Evolutionary conservation across 345 rosid species (phyloP), one percentile per base, ranked within the genome.

Genomic region (Citrus unshiu): DNA sequence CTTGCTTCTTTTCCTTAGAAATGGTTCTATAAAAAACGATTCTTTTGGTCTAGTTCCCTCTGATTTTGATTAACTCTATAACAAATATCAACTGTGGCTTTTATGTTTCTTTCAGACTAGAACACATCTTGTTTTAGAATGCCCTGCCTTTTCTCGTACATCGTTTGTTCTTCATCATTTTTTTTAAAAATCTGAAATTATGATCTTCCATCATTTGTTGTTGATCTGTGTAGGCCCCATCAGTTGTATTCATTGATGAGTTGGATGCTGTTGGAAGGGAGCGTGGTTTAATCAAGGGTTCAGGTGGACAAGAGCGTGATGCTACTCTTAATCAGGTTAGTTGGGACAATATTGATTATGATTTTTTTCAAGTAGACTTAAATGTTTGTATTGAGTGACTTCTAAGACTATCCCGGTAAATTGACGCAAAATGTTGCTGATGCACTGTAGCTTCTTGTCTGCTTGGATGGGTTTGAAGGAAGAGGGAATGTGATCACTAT

Each of bases 281-380:
- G 77, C 95, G 98, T 84, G 98, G 98, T 76, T 84, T 95, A 78
- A 93, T 95, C 67, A 95, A 93, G 84, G 97, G 98, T 68, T 95
- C 97, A 81, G 98, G 98, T 54, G 97, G 98, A 76, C 97, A 93
- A 91, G 98, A 95, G 86, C 97, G 97, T 63, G 98, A 95, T 83
- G 98, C 98, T 70, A 95, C 98, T 46, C 95, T 95, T 68, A 95
- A 95, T 87, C 98, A 95, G 97, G 97, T 95, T 73, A n/a, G 81
- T 83, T 51, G 22, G 27, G 18, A 56, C 61, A 32, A 18, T 82
- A 14, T n/a, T 34, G 14, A 62, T 62, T 62, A 4, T 13, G 19
- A 14, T 18, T 49, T 34, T 4, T 56, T 32, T 13, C 21, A 51
- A 61, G 29, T 12, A 32, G 51, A 46, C 19, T 59, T 58, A 35